Percentiles rank a stretch among this genome's conserved stretches.
Evolutionary conservation across 2,329 filamentous ascomycete genomes (phyloP).

Genomic region (Magnaporthiopsis poae): DNA sequence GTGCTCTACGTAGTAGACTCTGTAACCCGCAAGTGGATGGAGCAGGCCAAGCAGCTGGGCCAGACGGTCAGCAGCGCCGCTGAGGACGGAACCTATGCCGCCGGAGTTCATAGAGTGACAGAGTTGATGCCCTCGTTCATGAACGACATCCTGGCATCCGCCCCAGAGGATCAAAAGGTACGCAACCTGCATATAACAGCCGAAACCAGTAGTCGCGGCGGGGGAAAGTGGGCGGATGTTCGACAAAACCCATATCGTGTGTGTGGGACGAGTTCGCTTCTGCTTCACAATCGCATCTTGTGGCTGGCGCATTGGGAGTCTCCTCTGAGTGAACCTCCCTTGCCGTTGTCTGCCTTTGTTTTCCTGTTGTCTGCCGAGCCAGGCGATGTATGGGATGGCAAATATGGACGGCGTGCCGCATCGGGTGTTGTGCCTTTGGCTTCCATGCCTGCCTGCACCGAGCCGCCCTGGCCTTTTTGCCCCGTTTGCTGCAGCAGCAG

Average conservation of each 20-base stretch:
- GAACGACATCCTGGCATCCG: constrained; percentile 83
- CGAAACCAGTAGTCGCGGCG: constrained; percentile 1
- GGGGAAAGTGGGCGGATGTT: not conserved
- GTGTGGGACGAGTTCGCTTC: not conserved
- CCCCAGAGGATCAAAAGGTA: constrained; percentile 95
- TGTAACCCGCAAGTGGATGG: constrained; percentile 97
- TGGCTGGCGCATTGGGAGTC: not conserved
- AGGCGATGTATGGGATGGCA: not conserved
- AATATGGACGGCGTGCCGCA: constrained; percentile 1
- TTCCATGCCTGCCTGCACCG: not conserved
- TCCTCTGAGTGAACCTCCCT: not conserved
- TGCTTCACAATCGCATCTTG: not conserved
- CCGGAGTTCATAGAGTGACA: constrained; percentile 91
- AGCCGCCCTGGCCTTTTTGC: not conserved
- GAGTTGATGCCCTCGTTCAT: constrained; percentile 88
- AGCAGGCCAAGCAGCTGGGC: constrained; percentile 78
- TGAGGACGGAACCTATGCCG: constrained; percentile 84
- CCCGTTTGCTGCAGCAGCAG: constrained; percentile 7
- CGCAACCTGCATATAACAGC: constrained; percentile 33
- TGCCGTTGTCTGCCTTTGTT: not conserved
- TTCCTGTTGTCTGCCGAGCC: not conserved
- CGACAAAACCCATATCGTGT: not conserved
- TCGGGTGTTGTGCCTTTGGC: not conserved
- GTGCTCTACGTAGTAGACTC: constrained; percentile 99
- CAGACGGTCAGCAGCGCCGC: constrained; percentile 73